Evolutionary conservation across 108 stramenopile genomes (phyloP).

Genomic region (Pseudonitzschia pungens): DNA sequence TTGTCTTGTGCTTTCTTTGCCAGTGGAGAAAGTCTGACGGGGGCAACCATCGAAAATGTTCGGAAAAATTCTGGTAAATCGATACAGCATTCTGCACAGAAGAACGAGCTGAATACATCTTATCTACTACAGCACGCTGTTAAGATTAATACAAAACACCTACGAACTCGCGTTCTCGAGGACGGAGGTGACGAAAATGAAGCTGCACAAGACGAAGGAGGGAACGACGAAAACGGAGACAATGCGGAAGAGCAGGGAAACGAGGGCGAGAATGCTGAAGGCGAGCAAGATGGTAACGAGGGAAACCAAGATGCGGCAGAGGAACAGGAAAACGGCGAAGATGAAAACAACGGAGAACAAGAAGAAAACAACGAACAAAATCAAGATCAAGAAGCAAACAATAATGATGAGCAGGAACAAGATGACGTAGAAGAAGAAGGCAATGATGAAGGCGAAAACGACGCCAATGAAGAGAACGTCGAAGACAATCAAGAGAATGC

Average conservation of each 20-base stretch:
- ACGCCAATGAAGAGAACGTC: background rate
- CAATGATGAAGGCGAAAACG: background rate
- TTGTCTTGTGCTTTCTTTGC: too few relatives aligned
- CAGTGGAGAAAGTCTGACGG: too few relatives aligned
- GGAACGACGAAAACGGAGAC: background rate
- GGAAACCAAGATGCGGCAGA: background rate
- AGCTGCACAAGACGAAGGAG: background rate
- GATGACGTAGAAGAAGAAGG: background rate
- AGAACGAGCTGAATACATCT: background rate
- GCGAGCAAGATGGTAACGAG: background rate
- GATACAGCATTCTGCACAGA: too few relatives aligned
- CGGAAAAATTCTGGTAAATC: too few relatives aligned
- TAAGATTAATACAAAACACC: background rate
- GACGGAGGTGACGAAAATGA: background rate
- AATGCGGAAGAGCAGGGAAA: background rate
- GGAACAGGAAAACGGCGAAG: background rate
- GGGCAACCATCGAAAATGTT: too few relatives aligned
- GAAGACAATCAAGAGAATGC: background rate
- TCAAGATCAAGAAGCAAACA: background rate
- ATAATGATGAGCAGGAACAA: background rate
- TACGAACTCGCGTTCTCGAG: background rate
- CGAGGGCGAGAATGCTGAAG: background rate
- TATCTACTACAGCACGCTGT: conserved; percentile 7
- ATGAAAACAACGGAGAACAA: background rate
- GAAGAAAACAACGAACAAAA: background rate